Percentiles rank a stretch among this genome's conserved stretches.
These are phyloP conservation scores for Chaetomium cochliodes DNA, from an alignment of 495 filamentous ascomycete species.

Conservation along the genomic window DNA sequence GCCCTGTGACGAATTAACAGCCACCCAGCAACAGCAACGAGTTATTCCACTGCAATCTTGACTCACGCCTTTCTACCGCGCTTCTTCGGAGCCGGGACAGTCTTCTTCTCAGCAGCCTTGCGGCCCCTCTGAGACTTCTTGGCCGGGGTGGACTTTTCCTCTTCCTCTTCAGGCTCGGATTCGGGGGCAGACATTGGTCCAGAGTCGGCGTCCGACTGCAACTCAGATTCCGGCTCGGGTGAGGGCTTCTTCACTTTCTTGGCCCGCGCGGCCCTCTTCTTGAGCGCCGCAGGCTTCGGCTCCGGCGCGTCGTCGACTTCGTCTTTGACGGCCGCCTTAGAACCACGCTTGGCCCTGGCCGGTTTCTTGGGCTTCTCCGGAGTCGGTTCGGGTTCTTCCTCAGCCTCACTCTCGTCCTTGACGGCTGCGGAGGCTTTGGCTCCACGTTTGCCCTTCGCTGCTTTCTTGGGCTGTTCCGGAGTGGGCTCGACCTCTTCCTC, in stretches of 20 bases:
- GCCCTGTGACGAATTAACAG: neutral
- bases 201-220: conserved; percentile 17
- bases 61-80: conserved; percentile 27
- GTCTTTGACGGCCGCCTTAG: conserved; percentile 23
- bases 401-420: conserved; percentile 30
- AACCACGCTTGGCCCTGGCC: conserved; percentile 25
- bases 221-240: neutral
- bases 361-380: conserved; percentile 29
- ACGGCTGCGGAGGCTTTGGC: conserved; percentile 33
- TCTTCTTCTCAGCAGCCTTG: conserved; percentile 27
- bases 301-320: conserved; percentile 17
- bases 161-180: conserved; percentile 12
- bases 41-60: too few relatives aligned
- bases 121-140: conserved; percentile 34
- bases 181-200: neutral
- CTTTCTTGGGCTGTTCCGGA: conserved; percentile 33
- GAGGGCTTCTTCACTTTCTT: conserved; percentile 22
- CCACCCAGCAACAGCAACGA: neutral
- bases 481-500: conserved; percentile 33
- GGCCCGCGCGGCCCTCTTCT: conserved; percentile 23
- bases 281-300: conserved; percentile 17
- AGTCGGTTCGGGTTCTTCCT: conserved; percentile 29
- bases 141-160: conserved; percentile 19
- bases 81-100: conserved; percentile 23
- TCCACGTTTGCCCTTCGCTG: conserved; percentile 23